Base-by-base conservation (phyloP, 139 green algal species). In the Chlorella vulgaris region DNA sequence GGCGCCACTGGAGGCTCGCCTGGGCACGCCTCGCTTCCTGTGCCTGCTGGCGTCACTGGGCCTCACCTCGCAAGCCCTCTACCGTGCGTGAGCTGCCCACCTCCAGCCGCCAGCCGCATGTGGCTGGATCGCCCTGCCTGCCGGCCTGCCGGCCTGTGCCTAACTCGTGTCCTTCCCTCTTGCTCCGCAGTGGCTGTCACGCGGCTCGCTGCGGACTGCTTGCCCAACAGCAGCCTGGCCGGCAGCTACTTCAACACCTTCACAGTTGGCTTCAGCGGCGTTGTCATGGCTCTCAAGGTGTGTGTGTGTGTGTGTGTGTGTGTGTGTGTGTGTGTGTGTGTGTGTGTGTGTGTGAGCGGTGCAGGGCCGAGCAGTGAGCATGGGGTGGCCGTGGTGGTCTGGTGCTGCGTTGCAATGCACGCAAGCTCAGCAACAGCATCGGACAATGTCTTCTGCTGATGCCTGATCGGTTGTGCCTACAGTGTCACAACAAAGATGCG, bases 1-100 rank as follows among this genome's bases (percentile, higher is more conserved):
- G 24, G 10, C 35, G n/a, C 40, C 62, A 7, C 42, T 87, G 31
- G 83, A 86, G 76, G 31, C n/a, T 39, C 60, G 81, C 7, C 50
- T 70, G 60, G 81, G 81, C 28, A 36, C 33, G 19, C 2, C 58
- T 6, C 31, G 21, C 8, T 47, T 70, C 10, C 24, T 51, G 7
- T 26, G 28, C 22, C 39, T 76, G 65, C 29, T 87, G 36, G 69
- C n/a, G 2, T 68, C 77, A 10, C 29, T 29, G 13, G 43, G 53
- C 8, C 4, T 53, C 4, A 19, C 81, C 13, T 66, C 68, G 4
- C 83, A 83, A 42, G 68, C 39, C 15, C 33, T 85, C 4, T 78
- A 83, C 43, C 3, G 77, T 80, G 60, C 58, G 69, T 78, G n/a
- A 24, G 2, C 2, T 13, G 19, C 50, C 18, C 53, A n/a, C 35